These are phyloP conservation scores for Zymoseptoria pseudotritici DNA, from an alignment of 2,329 filamentous ascomycete species.

Conservation along the genomic window DNA sequence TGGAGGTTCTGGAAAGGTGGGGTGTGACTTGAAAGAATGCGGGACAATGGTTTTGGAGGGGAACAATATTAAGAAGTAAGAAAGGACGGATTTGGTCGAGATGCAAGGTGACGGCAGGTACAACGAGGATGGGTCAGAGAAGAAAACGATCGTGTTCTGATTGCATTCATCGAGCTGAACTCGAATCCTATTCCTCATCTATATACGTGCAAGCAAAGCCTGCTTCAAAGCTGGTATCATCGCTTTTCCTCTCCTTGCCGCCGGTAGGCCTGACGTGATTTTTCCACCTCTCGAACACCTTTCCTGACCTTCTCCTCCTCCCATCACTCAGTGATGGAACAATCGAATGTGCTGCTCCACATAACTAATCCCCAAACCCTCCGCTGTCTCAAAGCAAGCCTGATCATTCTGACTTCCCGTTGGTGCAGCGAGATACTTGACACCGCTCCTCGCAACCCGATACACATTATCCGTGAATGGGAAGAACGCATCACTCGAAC, in stretches of 20 bases:
- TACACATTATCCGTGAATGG: conserved; percentile 98
- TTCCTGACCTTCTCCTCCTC: neutral
- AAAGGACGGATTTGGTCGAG: neutral
- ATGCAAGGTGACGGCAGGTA: neutral
- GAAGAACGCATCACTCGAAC: conserved; percentile 97
- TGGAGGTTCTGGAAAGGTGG: neutral
- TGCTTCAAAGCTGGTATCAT: neutral
- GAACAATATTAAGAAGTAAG: conserved; percentile 11
- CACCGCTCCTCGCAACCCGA: conserved; percentile 78
- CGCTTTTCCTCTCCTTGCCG: neutral
- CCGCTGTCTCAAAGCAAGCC: conserved; percentile 77
- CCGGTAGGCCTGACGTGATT: neutral
- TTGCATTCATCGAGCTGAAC: neutral
- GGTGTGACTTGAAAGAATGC: neutral
- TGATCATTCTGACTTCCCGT: conserved; percentile 81
- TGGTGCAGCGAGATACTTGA: conserved; percentile 92
- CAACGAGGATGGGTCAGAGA: neutral
- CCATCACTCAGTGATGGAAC: conserved; percentile 72
- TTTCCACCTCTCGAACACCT: neutral
- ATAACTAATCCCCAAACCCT: conserved; percentile 87
- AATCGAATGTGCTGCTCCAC: conserved; percentile 89
- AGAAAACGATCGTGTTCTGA: neutral
- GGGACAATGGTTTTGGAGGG: neutral
- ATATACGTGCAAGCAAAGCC: neutral
- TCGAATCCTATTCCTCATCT: neutral